A percentile compares a stretch with the other conserved stretches of the same genome.
Evolutionary conservation across 768 basidiomycete species (phyloP).

Genomic region (Russula compacta): DNA sequence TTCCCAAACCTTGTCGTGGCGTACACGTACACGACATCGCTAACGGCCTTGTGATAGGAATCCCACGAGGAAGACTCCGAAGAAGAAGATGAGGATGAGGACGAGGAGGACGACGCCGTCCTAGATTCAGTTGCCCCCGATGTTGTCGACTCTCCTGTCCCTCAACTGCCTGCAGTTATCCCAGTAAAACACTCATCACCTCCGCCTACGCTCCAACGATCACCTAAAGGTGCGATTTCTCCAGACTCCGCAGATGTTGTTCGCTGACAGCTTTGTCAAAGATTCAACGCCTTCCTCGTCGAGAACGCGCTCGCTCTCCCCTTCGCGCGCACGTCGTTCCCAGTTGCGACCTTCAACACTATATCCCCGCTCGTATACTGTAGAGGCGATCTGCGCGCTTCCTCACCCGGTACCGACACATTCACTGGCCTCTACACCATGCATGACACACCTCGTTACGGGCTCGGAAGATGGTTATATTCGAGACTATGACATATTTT

Average conservation of each 20-base stretch:
- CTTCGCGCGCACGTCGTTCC: conserved; percentile 44
- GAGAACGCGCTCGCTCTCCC: conserved; percentile 38
- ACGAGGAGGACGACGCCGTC: conserved; percentile 46
- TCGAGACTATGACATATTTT: conserved; percentile 84
- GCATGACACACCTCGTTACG: conserved; percentile 82
- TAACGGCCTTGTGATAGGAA: conserved; percentile 8
- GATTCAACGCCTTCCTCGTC: conserved; percentile 30
- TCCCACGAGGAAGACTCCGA: conserved; percentile 25
- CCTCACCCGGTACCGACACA: conserved; percentile 86
- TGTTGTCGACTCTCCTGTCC: conserved; percentile 31
- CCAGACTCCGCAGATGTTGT: neutral
- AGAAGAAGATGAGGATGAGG: conserved; percentile 31
- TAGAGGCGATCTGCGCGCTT: conserved; percentile 87
- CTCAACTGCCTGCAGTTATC: conserved; percentile 24
- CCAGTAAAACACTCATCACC: conserved; percentile 25
- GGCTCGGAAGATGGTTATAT: conserved; percentile 93
- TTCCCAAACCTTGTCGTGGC: neutral
- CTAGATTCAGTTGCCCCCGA: conserved; percentile 27
- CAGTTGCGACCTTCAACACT: conserved; percentile 29
- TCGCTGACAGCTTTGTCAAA: conserved; percentile 6
- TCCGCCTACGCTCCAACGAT: conserved; percentile 20
- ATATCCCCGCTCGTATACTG: conserved; percentile 59
- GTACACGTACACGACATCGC: neutral
- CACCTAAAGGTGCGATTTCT: conserved; percentile 6
- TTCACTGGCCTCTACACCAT: conserved; percentile 75